A percentile compares a stretch with the other conserved stretches of the same genome.
Conservation (phyloP, 1,139 yeast genomes). For the Diutina catenulata region DNA sequence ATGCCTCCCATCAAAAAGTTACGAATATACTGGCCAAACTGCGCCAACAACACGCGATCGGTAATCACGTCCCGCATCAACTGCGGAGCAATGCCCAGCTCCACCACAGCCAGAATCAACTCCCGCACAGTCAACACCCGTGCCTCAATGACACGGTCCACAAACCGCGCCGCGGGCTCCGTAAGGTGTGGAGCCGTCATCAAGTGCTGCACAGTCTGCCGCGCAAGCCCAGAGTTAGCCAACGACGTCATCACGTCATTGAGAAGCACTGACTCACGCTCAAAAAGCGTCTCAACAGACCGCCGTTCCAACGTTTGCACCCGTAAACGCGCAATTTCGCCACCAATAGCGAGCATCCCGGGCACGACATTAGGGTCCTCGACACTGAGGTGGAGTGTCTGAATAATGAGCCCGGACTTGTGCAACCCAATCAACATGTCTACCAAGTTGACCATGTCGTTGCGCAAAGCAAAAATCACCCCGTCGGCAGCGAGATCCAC, state of each 20-base stretch:
- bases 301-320: too few species aligned
- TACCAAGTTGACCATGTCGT: background rate
- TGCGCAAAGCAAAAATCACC: background rate
- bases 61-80: background rate
- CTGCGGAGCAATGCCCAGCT: background rate
- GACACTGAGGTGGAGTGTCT: background rate
- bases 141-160: background rate
- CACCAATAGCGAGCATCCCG: background rate
- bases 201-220: background rate
- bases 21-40: too few species aligned
- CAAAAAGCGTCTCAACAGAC: background rate
- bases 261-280: background rate
- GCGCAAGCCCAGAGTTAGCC: constrained; percentile 1
- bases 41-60: background rate
- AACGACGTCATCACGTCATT: background rate
- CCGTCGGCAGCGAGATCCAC: background rate
- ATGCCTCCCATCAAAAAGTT: too few species aligned
- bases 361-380: background rate
- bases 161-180: background rate
- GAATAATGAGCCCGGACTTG: background rate
- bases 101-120: background rate
- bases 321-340: too few species aligned
- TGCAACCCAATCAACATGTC: background rate
- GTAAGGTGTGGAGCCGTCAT: background rate
- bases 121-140: background rate